Conservation (phyloP, 2,329 filamentous ascomycete genomes). For the Hypocreales sp. region DNA sequence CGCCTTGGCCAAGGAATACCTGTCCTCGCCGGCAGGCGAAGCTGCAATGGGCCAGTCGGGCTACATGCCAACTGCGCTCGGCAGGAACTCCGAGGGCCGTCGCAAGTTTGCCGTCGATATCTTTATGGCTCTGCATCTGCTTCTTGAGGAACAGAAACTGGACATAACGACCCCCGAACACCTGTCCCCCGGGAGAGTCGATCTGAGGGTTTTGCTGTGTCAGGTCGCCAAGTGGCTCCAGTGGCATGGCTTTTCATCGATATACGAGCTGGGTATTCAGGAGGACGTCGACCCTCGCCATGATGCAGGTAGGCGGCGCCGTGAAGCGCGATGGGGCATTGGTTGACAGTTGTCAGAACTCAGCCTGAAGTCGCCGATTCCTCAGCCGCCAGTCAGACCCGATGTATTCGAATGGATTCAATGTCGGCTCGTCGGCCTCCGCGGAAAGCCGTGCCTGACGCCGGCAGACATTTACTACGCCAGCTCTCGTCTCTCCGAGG, state of each 20-base stretch:
- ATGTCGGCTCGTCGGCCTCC: slow-evolving; percentile 23
- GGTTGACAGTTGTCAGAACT: slow-evolving; percentile 10
- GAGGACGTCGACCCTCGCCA: slow-evolving; percentile 24
- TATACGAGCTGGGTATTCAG: slow-evolving; percentile 39
- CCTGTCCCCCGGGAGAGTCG: slow-evolving; percentile 24
- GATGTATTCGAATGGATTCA: slow-evolving; percentile 40
- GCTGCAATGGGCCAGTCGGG: slow-evolving; percentile 36
- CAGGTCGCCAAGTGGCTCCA: slow-evolving; percentile 74
- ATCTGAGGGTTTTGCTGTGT: slow-evolving; percentile 58
- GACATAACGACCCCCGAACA: slow-evolving; percentile 38
- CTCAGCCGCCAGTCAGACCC: slow-evolving; percentile 17
- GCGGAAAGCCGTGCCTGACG: slow-evolving; percentile 22
- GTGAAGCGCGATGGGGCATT: neutral
- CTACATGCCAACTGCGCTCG: slow-evolving; percentile 47
- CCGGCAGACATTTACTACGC: slow-evolving; percentile 28
- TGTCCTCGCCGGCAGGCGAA: slow-evolving; percentile 41
- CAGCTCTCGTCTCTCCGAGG: slow-evolving; percentile 17
- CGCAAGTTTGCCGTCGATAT: slow-evolving; percentile 49
- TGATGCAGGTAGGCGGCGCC: slow-evolving; percentile 20
- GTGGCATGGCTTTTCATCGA: slow-evolving; percentile 38
- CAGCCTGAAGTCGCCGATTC: slow-evolving; percentile 14
- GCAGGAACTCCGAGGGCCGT: slow-evolving; percentile 37
- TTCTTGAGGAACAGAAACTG: slow-evolving; percentile 83
- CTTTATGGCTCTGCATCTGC: slow-evolving; percentile 64
- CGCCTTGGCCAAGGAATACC: slow-evolving; percentile 47